These are phyloP conservation scores for Botryotinia narcissicola DNA, from an alignment of 2,329 filamentous ascomycete species.

Conservation along the genomic window DNA sequence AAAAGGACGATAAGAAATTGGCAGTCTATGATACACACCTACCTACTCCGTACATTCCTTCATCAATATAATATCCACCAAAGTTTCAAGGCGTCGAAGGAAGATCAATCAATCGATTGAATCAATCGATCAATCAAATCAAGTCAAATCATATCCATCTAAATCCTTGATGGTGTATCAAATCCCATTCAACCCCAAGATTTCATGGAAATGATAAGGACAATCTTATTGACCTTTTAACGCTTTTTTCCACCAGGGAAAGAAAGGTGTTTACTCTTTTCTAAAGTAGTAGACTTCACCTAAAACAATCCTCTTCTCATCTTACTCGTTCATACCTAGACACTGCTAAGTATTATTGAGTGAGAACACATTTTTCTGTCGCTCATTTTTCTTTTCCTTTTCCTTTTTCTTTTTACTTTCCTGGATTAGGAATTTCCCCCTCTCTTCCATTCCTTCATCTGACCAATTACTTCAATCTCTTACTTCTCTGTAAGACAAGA, in stretches of 20 bases:
- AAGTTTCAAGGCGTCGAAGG: too few relatives aligned
- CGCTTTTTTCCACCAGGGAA: background rate
- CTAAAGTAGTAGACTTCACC: background rate
- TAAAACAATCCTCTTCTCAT: background rate
- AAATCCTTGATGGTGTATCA: background rate
- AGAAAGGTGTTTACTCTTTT: background rate
- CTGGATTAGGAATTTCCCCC: conserved; percentile 18
- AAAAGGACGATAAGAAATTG: background rate
- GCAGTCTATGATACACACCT: background rate
- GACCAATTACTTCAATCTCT: background rate
- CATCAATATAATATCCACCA: too few relatives aligned
- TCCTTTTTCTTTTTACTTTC: too few relatives aligned
- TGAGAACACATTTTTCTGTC: background rate
- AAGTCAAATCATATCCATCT: too few relatives aligned
- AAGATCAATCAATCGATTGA: too few relatives aligned
- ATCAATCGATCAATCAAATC: background rate
- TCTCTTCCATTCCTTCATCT: conserved; percentile 27
- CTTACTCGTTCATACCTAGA: background rate
- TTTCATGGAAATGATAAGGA: background rate
- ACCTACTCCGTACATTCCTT: too few relatives aligned
- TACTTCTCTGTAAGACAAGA: background rate
- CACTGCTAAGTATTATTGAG: background rate
- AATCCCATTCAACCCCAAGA: background rate
- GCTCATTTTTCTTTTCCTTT: background rate
- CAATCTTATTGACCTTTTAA: background rate